phyloP scores from a whole-genome alignment of 2,329 filamentous ascomycete species.

The Beauveria caledonica region DNA sequence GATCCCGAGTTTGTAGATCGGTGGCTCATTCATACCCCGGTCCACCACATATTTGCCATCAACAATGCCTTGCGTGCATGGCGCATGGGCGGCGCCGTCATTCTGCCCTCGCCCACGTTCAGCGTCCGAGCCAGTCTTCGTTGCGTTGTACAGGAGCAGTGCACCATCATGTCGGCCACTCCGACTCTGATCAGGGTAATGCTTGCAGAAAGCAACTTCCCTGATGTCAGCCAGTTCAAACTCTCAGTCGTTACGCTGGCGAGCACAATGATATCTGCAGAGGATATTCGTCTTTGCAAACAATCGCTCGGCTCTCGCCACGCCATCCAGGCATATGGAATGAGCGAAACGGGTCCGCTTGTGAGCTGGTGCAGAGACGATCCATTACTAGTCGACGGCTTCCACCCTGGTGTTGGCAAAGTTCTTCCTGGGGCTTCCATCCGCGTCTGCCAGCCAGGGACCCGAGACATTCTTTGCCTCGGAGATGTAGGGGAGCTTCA shows the following conservation, averaged over 20 bases:
- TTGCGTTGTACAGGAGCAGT: constrained; percentile 25
- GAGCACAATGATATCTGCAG: constrained; percentile 23
- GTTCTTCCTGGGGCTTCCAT: constrained; percentile 31
- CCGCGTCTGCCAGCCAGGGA: constrained; percentile 28
- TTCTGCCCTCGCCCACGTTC: constrained; percentile 29
- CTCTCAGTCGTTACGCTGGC: constrained; percentile 27
- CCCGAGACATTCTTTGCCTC: constrained; percentile 20
- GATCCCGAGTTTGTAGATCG: constrained; percentile 21
- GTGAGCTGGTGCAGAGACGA: constrained; percentile 31
- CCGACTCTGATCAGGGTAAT: constrained; percentile 28
- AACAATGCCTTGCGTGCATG: constrained; percentile 31
- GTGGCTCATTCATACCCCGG: constrained; percentile 31
- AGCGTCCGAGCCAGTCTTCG: constrained; percentile 24
- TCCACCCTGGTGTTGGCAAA: constrained; percentile 33
- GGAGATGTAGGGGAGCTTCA: constrained; percentile 33
- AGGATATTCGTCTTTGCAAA: constrained; percentile 26
- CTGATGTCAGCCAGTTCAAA: constrained; percentile 19
- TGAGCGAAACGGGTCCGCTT: constrained; percentile 36
- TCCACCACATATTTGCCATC: constrained; percentile 31
- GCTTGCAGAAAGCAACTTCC: constrained; percentile 22
- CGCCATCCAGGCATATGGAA: constrained; percentile 33
- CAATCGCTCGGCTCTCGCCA: constrained; percentile 23
- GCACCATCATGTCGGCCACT: constrained; percentile 33
- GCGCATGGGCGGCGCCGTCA: constrained; percentile 25
- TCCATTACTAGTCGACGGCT: constrained; percentile 22